phyloP scores from a whole-genome alignment of 2,329 filamentous ascomycete species.

The Pseudogymnoascus verrucosus region DNA sequence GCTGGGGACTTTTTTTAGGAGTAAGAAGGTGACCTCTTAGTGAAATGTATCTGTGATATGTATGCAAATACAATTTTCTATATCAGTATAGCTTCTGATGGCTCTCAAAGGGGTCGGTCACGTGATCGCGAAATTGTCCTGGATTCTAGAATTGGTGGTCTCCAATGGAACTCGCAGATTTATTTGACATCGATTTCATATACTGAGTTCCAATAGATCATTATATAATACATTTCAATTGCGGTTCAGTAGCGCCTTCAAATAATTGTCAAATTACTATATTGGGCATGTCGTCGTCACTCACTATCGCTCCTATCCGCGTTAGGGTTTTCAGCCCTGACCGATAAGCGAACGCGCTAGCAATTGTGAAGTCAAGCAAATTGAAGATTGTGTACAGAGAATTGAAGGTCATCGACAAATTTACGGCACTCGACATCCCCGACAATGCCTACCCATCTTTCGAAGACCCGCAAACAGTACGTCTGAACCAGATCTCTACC shows the following conservation, averaged over 20 bases:
- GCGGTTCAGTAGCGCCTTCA: neutral
- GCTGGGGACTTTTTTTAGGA: conserved; percentile 50
- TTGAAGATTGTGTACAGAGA: conserved; percentile 2
- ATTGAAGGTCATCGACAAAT: conserved; percentile 8
- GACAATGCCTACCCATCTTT: conserved; percentile 66
- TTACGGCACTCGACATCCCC: conserved; percentile 21
- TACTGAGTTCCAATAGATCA: neutral
- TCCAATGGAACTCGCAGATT: neutral
- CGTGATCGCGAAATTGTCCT: neutral
- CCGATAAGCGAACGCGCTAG: conserved; percentile 6
- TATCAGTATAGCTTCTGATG: neutral
- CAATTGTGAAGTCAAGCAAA: conserved; percentile 5
- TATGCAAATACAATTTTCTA: neutral
- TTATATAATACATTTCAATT: neutral
- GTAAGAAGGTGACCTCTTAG: conserved; percentile 32
- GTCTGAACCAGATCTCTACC: conserved; percentile 29
- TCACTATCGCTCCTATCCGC: neutral
- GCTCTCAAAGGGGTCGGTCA: neutral
- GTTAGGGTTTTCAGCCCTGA: conserved; percentile 6
- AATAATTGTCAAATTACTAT: neutral
- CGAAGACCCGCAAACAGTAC: conserved; percentile 73
- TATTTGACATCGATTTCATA: neutral
- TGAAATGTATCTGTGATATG: neutral
- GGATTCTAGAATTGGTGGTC: neutral
- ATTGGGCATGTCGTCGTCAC: neutral